Evolutionary conservation across 2,329 filamentous ascomycete genomes (phyloP).

Genomic region (Diaporthe longicolla): DNA sequence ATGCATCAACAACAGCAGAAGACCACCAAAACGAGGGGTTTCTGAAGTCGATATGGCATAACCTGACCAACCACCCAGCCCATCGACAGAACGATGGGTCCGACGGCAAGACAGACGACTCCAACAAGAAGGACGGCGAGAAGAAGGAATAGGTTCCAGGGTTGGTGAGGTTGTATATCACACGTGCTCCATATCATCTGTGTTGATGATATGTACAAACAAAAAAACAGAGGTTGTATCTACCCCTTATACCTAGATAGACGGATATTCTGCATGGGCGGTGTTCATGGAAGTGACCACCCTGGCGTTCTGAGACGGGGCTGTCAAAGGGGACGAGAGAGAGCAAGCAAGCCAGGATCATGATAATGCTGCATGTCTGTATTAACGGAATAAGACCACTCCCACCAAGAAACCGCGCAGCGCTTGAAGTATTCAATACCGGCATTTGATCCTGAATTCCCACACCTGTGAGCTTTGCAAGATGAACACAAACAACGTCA

Average conservation of each 20-base stretch:
- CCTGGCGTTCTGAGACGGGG: conserved; percentile 29
- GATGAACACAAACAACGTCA: not conserved
- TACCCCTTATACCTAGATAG: conserved; percentile 39
- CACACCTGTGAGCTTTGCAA: not conserved
- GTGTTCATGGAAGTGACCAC: conserved; percentile 36
- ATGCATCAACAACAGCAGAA: conserved; percentile 44
- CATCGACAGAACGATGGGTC: conserved; percentile 59
- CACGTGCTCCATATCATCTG: conserved; percentile 11
- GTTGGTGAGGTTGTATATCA: conserved; percentile 24
- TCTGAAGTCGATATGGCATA: conserved; percentile 94
- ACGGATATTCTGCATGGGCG: conserved; percentile 38
- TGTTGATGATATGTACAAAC: conserved; percentile 29
- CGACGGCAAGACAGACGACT: conserved; percentile 46
- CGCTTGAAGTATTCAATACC: not conserved
- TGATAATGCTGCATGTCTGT: conserved; percentile 18
- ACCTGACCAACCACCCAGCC: conserved; percentile 81
- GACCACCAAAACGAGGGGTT: conserved; percentile 88
- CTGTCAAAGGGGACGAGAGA: not conserved
- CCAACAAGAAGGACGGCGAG: conserved; percentile 33
- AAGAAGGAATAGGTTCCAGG: conserved; percentile 39
- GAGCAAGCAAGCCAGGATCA: conserved; percentile 18
- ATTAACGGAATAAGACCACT: conserved; percentile 38
- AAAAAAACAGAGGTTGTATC: conserved; percentile 23
- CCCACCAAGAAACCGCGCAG: conserved; percentile 11
- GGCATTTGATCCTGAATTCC: not conserved